Evolutionary conservation across 148 eudicot species (phyloP).

Genomic region (Linanthus parryae): DNA sequence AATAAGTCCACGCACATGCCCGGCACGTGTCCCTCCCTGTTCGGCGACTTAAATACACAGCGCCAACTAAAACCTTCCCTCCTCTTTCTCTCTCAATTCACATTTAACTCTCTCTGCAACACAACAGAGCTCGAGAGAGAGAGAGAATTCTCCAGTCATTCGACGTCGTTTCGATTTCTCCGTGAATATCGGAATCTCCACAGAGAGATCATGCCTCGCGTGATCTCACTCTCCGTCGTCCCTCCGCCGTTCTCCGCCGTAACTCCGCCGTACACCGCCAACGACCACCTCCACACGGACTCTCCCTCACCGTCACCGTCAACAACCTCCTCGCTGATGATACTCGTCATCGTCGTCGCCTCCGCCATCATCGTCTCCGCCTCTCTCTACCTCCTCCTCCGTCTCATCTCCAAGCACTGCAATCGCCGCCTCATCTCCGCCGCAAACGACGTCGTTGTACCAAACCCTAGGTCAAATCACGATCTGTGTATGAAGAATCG

Average conservation of each 20-base stretch:
- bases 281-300: not conserved
- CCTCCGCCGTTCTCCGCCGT: constrained; percentile 13
- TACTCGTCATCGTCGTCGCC: constrained; percentile 26
- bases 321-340: constrained; percentile 12
- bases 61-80: not conserved
- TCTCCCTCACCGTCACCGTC: constrained; percentile 21
- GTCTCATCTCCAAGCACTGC: constrained; percentile 23
- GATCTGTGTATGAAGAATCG: not conserved
- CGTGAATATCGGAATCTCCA: not conserved
- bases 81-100: not conserved
- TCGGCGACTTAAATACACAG: not conserved
- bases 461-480: not conserved
- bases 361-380: constrained; percentile 36
- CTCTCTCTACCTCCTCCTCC: constrained; percentile 33
- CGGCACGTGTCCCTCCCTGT: not conserved
- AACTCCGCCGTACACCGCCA: not conserved
- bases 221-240: not conserved
- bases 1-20: not conserved
- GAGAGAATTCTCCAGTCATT: too few species aligned
- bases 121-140: too few species aligned
- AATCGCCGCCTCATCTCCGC: constrained; percentile 11
- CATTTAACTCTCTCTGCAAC: not conserved
- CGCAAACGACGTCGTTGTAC: constrained; percentile 8
- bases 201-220: not conserved
- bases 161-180: too few species aligned